These are phyloP conservation scores for Phylloporus arenicola DNA, from an alignment of 768 basidiomycete species.

Conservation along the genomic window DNA sequence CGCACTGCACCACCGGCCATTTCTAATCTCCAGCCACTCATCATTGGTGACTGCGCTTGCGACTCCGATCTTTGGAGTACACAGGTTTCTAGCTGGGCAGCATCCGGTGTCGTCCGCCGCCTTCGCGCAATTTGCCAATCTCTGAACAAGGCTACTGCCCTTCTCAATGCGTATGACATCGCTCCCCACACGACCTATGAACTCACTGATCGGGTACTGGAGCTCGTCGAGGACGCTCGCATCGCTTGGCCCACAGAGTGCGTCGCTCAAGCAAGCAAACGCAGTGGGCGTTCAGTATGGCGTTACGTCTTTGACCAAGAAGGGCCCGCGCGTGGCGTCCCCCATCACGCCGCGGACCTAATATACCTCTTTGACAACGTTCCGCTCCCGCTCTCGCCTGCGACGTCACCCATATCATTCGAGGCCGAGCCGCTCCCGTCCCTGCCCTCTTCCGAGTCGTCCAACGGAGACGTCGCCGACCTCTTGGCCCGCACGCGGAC, in stretches of 20 bases:
- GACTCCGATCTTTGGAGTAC: conserved; percentile 62
- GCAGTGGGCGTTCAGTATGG: conserved; percentile 60
- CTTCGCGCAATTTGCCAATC: conserved; percentile 73
- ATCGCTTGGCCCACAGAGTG: conserved; percentile 76
- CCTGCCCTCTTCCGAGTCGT: conserved; percentile 27
- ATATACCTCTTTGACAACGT: conserved; percentile 77
- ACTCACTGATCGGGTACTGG: conserved; percentile 61
- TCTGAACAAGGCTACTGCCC: conserved; percentile 50
- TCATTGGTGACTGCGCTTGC: conserved; percentile 67
- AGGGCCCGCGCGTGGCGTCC: conserved; percentile 54
- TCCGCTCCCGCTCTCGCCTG: conserved; percentile 44
- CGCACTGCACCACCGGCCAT: conserved; percentile 10
- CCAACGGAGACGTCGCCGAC: conserved; percentile 16
- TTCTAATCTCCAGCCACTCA: conserved; percentile 52
- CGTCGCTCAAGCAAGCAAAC: conserved; percentile 46
- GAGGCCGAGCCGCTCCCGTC: conserved; percentile 29
- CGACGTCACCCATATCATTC: conserved; percentile 30
- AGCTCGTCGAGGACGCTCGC: conserved; percentile 68
- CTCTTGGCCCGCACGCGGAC: conserved; percentile 15
- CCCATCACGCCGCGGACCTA: conserved; percentile 69
- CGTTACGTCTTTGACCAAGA: conserved; percentile 83
- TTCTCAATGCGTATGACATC: conserved; percentile 72
- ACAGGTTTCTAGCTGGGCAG: conserved; percentile 58
- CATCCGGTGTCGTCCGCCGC: conserved; percentile 55
- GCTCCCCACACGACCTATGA: conserved; percentile 58